phyloP scores from a whole-genome alignment of 1,284 basidiomycete species.

The Pseudozyma tsukubaensis region DNA sequence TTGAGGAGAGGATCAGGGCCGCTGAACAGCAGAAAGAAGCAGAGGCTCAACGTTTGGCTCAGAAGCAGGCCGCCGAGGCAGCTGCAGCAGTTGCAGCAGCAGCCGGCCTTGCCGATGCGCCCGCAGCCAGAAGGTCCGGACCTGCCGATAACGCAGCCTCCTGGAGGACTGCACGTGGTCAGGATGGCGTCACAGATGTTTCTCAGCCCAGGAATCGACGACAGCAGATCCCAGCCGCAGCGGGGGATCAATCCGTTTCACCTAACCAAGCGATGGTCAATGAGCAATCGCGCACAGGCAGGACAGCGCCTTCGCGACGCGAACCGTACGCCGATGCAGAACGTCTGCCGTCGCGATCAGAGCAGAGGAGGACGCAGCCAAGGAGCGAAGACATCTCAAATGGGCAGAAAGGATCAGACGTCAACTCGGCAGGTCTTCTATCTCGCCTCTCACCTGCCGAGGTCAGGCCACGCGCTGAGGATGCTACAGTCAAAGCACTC shows the following conservation, averaged over 20 bases:
- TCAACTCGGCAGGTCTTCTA: not conserved
- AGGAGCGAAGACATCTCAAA: slow-evolving; percentile 2
- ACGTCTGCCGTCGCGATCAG: slow-evolving; percentile 9
- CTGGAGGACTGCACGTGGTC: slow-evolving; percentile 35
- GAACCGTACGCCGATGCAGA: slow-evolving; percentile 9
- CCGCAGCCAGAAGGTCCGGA: slow-evolving; percentile 21
- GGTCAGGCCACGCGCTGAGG: not conserved
- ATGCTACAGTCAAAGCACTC: not conserved
- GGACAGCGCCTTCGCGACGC: slow-evolving; percentile 11
- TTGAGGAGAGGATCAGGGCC: slow-evolving; percentile 59
- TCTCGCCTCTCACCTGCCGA: slow-evolving; percentile 2
- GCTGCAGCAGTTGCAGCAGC: slow-evolving; percentile 10
- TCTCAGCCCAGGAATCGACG: slow-evolving; percentile 3
- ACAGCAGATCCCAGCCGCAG: slow-evolving; percentile 11
- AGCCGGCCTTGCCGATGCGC: slow-evolving; percentile 5
- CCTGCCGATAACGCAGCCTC: slow-evolving; percentile 43
- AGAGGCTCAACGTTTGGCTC: slow-evolving; percentile 38
- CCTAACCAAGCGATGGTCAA: not conserved
- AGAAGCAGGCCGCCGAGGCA: slow-evolving; percentile 22
- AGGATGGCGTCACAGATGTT: not conserved
- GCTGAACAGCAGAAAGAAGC: slow-evolving; percentile 48
- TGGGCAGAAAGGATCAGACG: slow-evolving; percentile 9
- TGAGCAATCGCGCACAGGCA: slow-evolving; percentile 15
- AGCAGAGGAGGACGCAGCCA: slow-evolving; percentile 8
- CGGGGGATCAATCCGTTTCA: not conserved